Conservation (phyloP, 1,284 basidiomycete genomes). For the Cystobasidiaceae sp. region DNA sequence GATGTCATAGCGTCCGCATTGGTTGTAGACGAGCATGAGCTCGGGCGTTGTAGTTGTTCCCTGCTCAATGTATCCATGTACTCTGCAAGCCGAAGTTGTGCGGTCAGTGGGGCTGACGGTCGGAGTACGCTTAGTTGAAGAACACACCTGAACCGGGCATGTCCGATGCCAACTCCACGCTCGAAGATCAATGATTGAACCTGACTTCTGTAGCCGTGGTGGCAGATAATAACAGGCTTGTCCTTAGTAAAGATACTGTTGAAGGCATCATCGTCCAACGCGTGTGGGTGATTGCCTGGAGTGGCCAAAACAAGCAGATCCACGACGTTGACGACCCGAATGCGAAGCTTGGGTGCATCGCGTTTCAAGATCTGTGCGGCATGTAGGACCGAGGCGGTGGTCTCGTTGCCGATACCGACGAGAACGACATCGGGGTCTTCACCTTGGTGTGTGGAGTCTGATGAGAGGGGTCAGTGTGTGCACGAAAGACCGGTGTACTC, state of each 20-base stretch:
- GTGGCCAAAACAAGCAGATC: constrained; percentile 70
- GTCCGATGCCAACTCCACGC: too few species aligned
- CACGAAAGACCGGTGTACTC: too few species aligned
- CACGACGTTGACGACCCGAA: constrained; percentile 45
- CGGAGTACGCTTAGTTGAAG: too few species aligned
- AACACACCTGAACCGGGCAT: too few species aligned
- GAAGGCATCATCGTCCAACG: constrained; percentile 59
- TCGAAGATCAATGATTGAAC: too few species aligned
- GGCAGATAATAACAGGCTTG: too few species aligned
- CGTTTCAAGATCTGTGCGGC: constrained; percentile 41
- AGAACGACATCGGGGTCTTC: constrained; percentile 53
- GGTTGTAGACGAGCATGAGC: constrained; percentile 51
- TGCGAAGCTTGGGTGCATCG: constrained; percentile 44
- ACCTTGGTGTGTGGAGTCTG: constrained; percentile 51
- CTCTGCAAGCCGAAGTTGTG: too few species aligned
- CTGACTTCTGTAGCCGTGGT: too few species aligned
- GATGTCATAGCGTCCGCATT: constrained; percentile 50
- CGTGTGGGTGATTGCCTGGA: constrained; percentile 68
- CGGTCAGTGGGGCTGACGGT: too few species aligned
- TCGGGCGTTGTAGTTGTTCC: too few species aligned
- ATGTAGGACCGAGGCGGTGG: constrained; percentile 51
- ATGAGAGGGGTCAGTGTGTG: too few species aligned
- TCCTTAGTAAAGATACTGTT: constrained; percentile 43
- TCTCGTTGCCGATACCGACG: constrained; percentile 51
- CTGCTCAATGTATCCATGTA: too few species aligned